Conservation (phyloP, 805 yeast genomes). For the Cyberlindnera sargentensis region DNA sequence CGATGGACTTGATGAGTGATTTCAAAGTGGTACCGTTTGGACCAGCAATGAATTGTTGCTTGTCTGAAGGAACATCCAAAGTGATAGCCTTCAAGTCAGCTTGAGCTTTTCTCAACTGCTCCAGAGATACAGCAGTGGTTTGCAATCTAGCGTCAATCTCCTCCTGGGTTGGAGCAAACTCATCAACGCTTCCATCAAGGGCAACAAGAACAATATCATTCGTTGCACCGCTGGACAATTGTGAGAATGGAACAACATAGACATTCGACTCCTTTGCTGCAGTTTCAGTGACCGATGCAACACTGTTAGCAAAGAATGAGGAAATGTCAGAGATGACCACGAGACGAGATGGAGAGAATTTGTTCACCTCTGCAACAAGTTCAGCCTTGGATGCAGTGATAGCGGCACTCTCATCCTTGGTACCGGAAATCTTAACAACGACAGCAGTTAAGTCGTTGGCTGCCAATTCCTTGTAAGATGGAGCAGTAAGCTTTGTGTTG, state of each 20-base stretch:
- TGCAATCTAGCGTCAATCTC: slow-evolving; percentile 52
- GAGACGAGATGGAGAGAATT: slow-evolving; percentile 60
- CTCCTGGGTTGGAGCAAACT: slow-evolving; percentile 62
- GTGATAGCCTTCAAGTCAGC: slow-evolving; percentile 42
- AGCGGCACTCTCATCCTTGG: slow-evolving; percentile 38
- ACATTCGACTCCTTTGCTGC: slow-evolving; percentile 41
- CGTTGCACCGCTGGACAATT: slow-evolving; percentile 36
- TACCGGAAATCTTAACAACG: slow-evolving; percentile 55
- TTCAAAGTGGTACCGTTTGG: slow-evolving; percentile 54
- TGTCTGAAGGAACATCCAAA: slow-evolving; percentile 43
- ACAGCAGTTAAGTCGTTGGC: slow-evolving; percentile 36
- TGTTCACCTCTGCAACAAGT: slow-evolving; percentile 67
- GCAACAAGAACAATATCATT: slow-evolving; percentile 49
- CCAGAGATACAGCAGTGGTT: slow-evolving; percentile 47
- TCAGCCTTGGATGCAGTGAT: slow-evolving; percentile 62
- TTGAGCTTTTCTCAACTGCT: slow-evolving; percentile 52
- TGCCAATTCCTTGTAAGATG: slow-evolving; percentile 39
- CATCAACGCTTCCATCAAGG: slow-evolving; percentile 41
- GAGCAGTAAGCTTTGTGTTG: slow-evolving; percentile 40
- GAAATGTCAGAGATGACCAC: slow-evolving; percentile 57
- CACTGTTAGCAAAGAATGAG: slow-evolving; percentile 44
- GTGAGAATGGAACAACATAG: slow-evolving; percentile 52
- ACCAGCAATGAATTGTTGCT: slow-evolving; percentile 56
- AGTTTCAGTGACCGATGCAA: slow-evolving; percentile 34
- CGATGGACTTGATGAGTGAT: slow-evolving; percentile 27